Evolutionary conservation across 148 eudicot species (phyloP).

Genomic region (Beta vulgaris): DNA sequence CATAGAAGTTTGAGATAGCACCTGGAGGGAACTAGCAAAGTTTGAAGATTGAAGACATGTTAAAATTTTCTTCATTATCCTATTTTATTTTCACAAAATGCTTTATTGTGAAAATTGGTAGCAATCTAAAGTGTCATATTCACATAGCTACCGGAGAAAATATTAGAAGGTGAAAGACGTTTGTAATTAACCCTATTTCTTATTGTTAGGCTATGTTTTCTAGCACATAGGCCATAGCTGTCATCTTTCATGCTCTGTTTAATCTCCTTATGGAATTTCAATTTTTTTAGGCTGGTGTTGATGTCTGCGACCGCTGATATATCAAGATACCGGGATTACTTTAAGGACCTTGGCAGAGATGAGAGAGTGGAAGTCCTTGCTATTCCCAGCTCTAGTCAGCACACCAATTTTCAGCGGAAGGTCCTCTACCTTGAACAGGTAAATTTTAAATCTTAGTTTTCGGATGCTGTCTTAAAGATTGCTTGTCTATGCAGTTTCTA

Average conservation of each 20-base stretch:
- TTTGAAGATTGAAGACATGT: neutral
- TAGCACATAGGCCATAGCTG: constrained; percentile 3
- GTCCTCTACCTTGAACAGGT: constrained; percentile 91
- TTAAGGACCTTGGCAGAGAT: constrained; percentile 78
- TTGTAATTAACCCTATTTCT: neutral
- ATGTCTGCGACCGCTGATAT: constrained; percentile 99
- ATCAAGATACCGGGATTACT: constrained; percentile 78
- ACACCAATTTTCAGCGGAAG: constrained; percentile 54
- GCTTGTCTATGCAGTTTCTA: neutral
- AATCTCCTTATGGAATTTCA: constrained; percentile 11
- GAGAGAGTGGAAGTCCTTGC: constrained; percentile 94
- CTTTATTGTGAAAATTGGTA: neutral
- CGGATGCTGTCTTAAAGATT: neutral
- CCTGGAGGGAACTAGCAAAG: constrained; percentile 3
- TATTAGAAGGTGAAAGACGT: neutral
- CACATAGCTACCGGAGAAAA: neutral
- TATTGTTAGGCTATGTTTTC: constrained; percentile 1
- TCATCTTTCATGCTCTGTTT: neutral
- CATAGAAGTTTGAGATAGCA: neutral
- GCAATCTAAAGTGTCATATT: neutral
- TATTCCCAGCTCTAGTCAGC: constrained; percentile 66
- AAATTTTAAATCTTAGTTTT: neutral
- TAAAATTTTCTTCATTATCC: neutral
- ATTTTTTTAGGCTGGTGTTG: constrained; percentile 73
- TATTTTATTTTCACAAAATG: neutral